Evolutionary conservation across 2,329 filamentous ascomycete genomes (phyloP), one percentile per base, ranked within the genome.

Genomic region (Fusarium devonianum): DNA sequence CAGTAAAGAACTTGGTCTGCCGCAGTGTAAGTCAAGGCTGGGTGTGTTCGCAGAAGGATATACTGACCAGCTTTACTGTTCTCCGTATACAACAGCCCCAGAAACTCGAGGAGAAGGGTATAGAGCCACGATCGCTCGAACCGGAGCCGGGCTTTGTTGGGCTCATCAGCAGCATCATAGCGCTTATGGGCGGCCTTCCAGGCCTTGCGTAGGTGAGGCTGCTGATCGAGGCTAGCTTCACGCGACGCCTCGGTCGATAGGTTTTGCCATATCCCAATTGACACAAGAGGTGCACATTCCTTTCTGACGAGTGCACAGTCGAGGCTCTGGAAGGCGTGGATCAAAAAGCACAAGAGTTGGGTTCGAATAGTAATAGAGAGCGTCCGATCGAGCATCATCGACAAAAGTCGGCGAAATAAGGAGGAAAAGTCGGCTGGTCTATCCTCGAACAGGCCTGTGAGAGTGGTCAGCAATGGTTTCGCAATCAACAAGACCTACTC

Each of bases 101-200:
- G 69, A 64, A 97, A 97, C 66, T 96, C 89, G 22, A 97, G 73
- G 1, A 94, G 76, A 61, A 97, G 79, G 4, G 90, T 88, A 67
- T 92, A 96, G 9, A 99, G 79, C 95, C 94, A 99, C 33, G 90
- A 89, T 45, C 95, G 84, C 72, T 99, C 94, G 63, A 99, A 97
- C 17, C 89, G 86, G 59, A 97, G 76, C 43, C 87, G 85, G 12
- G 88, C 86, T 69, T 97, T 92, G 1, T 83, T 83, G 4, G 80
- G 73, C 51, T 93, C 89, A 69, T 97, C 93, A 40, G 89, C 90
- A 26, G 88, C 85, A 53, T 97, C 92, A 62, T 89, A 97, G 58
- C 92, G 83, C 75, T 96, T 97, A 14, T 80, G 81, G 2, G 92
- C 82, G 7, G 92, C 91, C 64, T 91, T 87, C 94, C 94, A 99